Percentiles rank a stretch among this genome's conserved stretches.
These are phyloP conservation scores for Santalum album DNA, from an alignment of 164 flowering plant species.

Conservation along the genomic window DNA sequence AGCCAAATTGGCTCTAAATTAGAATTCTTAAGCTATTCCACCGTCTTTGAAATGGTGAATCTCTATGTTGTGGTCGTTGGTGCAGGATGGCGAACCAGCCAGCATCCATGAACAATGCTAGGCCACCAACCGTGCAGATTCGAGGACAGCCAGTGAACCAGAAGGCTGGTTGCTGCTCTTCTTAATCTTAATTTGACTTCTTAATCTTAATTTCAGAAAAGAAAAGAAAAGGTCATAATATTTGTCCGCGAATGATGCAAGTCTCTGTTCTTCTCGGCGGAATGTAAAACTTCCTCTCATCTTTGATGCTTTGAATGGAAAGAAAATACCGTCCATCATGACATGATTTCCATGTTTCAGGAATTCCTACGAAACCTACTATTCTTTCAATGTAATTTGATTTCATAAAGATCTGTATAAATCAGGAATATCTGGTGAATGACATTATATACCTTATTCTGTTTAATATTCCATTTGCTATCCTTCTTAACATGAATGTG, in stretches of 20 bases:
- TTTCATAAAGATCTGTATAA: neutral
- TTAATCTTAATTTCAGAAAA: too few species aligned
- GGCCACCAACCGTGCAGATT: conserved; percentile 67
- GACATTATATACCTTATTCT: neutral
- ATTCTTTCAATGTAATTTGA: neutral
- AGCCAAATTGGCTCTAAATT: too few species aligned
- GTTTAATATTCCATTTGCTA: too few species aligned
- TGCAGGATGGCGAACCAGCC: conserved; percentile 90
- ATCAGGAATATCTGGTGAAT: neutral
- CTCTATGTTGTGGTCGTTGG: neutral
- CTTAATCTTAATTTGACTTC: too few species aligned
- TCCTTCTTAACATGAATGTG: too few species aligned
- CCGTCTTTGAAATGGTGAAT: too few species aligned
- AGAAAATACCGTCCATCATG: neutral
- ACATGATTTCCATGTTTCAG: neutral
- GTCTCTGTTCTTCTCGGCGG: neutral
- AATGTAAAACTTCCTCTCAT: neutral
- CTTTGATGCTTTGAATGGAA: neutral
- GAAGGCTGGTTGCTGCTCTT: conserved; percentile 65
- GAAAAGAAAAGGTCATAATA: neutral
- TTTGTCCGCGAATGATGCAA: neutral
- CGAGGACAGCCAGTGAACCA: conserved; percentile 71
- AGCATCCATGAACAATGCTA: conserved; percentile 40
- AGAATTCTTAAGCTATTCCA: too few species aligned
- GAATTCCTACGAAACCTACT: neutral